Base-by-base conservation (phyloP, 1,139 yeast genomes). In the Candida pseudocylindracea region DNA sequence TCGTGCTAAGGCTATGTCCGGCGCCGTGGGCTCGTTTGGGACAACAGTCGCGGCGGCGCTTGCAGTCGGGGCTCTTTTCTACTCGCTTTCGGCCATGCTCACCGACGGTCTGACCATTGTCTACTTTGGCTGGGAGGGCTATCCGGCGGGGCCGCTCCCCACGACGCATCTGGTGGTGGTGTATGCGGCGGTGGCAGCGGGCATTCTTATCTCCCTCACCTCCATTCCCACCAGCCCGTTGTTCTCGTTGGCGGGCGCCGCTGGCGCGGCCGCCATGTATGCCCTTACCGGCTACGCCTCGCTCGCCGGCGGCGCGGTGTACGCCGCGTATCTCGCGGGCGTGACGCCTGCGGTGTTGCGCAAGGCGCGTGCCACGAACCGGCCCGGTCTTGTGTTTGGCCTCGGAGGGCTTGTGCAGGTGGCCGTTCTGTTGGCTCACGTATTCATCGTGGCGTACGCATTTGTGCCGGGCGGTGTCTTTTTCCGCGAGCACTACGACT, bases 401-500 rank as follows among this genome's bases (percentile, higher is more conserved):
- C 38, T 71, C 6, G 74, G 73, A 1, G 63, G 72, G 35, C 49
- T 75, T 11, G 46, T 70, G 35, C 58, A 68, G 38, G 55, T 75
- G 31, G 38, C 78, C 6, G 50, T 78, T 30, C 56, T 71, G 11
- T 60, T 88, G 39, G 88, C 79, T 10, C 88, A 85, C 51, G 93
- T 88, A 33, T 88, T 96, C 96, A 72, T 78, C 34, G 98, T 88
- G 30, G 98, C 98, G 0, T 88, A 88, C 50, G 98, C 98, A 0
- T 88, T 88, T 54, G 98, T 88, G 33, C 98, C 98, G 11, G 88
- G 80, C 39, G 98, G 98, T 5, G 74, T 74, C 46, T 41, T 78
- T 25, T 59, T 88, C 36, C 68, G 98, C 46, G 98, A 88, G 53
- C 67, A 94, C 48, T 72, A 88, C 5, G 93, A 83, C 50, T 50